Percentiles rank a stretch among this genome's conserved stretches.
These are phyloP conservation scores for Beauveria australis DNA, from an alignment of 2,329 filamentous ascomycete species.

Conservation along the genomic window DNA sequence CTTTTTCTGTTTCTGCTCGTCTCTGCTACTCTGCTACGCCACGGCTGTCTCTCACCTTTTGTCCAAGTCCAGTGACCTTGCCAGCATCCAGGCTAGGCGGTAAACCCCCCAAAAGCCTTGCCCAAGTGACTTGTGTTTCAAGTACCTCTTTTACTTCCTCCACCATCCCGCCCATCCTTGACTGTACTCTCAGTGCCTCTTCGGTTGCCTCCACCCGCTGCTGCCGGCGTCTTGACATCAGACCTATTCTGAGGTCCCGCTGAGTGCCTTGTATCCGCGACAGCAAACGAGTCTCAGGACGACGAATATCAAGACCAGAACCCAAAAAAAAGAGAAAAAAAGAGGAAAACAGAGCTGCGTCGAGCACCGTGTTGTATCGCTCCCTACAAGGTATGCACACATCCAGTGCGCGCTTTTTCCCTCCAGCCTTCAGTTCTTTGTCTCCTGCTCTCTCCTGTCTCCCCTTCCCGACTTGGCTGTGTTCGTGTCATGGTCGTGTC, in stretches of 20 bases:
- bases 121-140: slow-evolving; percentile 33
- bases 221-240: background rate
- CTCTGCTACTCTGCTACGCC: background rate
- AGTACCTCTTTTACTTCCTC: slow-evolving; percentile 25
- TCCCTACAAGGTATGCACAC: background rate
- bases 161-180: slow-evolving; percentile 13
- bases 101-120: slow-evolving; percentile 17
- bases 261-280: background rate
- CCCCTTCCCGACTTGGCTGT: background rate
- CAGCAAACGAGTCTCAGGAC: slow-evolving; percentile 1
- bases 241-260: background rate
- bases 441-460: background rate
- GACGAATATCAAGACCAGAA: background rate
- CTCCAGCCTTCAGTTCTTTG: background rate
- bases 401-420: background rate
- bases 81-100: slow-evolving; percentile 12
- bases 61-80: slow-evolving; percentile 5
- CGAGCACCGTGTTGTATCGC: background rate
- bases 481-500: slow-evolving; percentile 7
- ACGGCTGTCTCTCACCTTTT: background rate
- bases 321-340: background rate
- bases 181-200: slow-evolving; percentile 4
- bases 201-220: background rate
- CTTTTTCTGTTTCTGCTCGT: background rate
- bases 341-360: background rate